Conservation (phyloP, 179 eudicot species). For the Actinidia polygama region DNA sequence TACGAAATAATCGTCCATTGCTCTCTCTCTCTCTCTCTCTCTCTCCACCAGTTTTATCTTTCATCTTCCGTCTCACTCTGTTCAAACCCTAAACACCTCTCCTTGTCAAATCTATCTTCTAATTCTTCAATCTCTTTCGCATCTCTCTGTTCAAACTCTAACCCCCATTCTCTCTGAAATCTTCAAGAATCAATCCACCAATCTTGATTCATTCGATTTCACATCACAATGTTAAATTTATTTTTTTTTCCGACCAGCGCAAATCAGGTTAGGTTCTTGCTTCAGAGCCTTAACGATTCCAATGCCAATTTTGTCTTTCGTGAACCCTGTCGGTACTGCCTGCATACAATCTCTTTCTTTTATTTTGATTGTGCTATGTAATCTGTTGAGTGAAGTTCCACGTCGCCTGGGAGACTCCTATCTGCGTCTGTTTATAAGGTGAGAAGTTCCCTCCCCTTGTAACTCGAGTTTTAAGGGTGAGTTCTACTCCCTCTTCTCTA, state of each 20-base stretch:
- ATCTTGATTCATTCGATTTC: constrained; percentile 10
- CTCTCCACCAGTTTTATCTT: no score
- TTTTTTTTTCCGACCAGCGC: constrained; percentile 1
- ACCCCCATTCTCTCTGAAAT: background rate
- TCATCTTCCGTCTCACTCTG: no score
- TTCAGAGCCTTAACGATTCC: constrained; percentile 21
- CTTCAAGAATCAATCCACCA: constrained; percentile 5
- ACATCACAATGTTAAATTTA: background rate
- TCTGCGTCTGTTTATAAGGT: no score
- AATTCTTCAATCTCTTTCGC: background rate
- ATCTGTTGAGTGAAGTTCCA: no score
- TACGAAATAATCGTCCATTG: no score
- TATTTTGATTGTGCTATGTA: no score
- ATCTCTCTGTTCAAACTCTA: background rate
- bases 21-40: no score
- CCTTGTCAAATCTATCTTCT: background rate
- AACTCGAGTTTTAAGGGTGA: no score
- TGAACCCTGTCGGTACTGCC: constrained; percentile 19
- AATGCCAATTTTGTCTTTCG: constrained; percentile 15
- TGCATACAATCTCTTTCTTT: background rate
- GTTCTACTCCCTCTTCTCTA: no score
- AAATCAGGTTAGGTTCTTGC: constrained; percentile 21
- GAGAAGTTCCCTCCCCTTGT: no score
- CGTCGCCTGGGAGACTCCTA: no score
- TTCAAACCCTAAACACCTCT: no score